These are phyloP conservation scores for Phalaenopsis hybrid DNA, from an alignment of 116 monocot genomes.

Conservation along the genomic window DNA sequence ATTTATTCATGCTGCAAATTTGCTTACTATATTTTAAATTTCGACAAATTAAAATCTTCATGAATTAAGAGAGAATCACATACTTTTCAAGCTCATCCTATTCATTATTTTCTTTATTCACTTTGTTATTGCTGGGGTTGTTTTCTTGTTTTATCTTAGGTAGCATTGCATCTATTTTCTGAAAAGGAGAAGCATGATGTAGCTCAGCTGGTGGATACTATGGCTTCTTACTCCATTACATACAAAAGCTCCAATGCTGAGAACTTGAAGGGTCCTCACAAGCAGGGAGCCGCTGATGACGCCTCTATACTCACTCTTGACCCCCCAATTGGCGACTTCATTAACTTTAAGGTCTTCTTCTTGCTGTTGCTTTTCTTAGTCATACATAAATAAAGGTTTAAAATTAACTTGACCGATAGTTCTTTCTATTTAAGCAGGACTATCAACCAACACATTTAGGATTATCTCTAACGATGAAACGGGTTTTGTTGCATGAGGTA, in stretches of 20 bases:
- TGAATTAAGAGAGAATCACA: background rate
- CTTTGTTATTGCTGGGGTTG: background rate
- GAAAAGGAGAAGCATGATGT: slow-evolving; percentile 82
- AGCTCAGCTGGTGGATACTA: slow-evolving; percentile 73
- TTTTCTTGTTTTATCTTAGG: slow-evolving; percentile 32
- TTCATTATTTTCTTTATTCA: background rate
- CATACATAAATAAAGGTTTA: background rate
- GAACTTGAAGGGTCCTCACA: slow-evolving; percentile 17
- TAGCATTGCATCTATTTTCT: slow-evolving; percentile 79
- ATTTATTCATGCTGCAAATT: slow-evolving; percentile 3
- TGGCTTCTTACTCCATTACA: slow-evolving; percentile 77
- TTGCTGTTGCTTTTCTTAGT: background rate
- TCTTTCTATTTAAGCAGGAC: slow-evolving; percentile 36
- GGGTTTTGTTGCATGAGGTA: slow-evolving; percentile 88
- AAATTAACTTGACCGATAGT: background rate
- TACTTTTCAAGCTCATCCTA: background rate
- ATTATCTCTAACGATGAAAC: slow-evolving; percentile 72
- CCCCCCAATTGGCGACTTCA: slow-evolving; percentile 57
- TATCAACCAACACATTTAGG: slow-evolving; percentile 43
- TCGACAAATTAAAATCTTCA: too few relatives aligned
- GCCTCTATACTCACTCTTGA: slow-evolving; percentile 49
- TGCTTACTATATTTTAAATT: background rate
- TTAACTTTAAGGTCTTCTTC: slow-evolving; percentile 71
- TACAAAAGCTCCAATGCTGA: slow-evolving; percentile 65
- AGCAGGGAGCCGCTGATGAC: slow-evolving; percentile 40